A percentile compares a stretch with the other conserved stretches of the same genome.
Evolutionary conservation across 805 yeast genomes (phyloP).

Genomic region (Ogataea nitratoaversa): DNA sequence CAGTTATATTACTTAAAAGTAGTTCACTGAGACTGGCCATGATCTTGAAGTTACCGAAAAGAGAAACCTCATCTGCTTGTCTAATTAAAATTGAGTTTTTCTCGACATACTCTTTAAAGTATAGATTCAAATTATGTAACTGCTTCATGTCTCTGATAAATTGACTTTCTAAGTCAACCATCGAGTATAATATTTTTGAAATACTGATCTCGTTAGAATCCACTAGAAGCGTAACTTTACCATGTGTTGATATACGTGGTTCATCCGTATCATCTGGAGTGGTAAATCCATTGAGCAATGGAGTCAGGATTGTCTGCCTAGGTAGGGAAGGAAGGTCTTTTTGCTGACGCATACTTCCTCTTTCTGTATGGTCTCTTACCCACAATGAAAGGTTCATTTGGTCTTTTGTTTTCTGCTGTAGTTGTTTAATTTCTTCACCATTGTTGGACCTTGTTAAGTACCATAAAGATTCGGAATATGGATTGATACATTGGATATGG

Average conservation of each 20-base stretch:
- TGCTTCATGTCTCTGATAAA: slow-evolving; percentile 29
- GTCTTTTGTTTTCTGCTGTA: slow-evolving; percentile 20
- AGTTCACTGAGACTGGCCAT: slow-evolving; percentile 34
- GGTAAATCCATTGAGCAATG: not conserved
- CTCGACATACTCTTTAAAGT: slow-evolving; percentile 27
- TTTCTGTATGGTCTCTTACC: too few relatives aligned
- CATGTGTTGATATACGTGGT: too few relatives aligned
- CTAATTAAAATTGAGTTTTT: slow-evolving; percentile 30
- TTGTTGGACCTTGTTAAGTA: slow-evolving; percentile 31
- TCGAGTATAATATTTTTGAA: not conserved
- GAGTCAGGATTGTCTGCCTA: not conserved
- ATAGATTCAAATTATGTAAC: slow-evolving; percentile 30
- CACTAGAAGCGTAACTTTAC: too few relatives aligned
- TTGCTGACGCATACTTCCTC: too few relatives aligned
- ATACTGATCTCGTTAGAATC: not conserved
- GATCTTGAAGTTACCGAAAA: slow-evolving; percentile 42
- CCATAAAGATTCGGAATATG: slow-evolving; percentile 43
- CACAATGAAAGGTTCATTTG: slow-evolving; percentile 1
- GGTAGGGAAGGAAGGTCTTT: slow-evolving; percentile 5
- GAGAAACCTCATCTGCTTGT: slow-evolving; percentile 31
- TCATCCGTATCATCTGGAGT: not conserved
- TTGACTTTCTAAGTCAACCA: slow-evolving; percentile 32
- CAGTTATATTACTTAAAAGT: slow-evolving; percentile 18
- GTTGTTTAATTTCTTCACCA: slow-evolving; percentile 31
- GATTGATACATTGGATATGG: slow-evolving; percentile 25